Evolutionary conservation across 345 rosid genomes (phyloP), one percentile per base, ranked within the genome.

Genomic region (Schrenkiella parvula): DNA sequence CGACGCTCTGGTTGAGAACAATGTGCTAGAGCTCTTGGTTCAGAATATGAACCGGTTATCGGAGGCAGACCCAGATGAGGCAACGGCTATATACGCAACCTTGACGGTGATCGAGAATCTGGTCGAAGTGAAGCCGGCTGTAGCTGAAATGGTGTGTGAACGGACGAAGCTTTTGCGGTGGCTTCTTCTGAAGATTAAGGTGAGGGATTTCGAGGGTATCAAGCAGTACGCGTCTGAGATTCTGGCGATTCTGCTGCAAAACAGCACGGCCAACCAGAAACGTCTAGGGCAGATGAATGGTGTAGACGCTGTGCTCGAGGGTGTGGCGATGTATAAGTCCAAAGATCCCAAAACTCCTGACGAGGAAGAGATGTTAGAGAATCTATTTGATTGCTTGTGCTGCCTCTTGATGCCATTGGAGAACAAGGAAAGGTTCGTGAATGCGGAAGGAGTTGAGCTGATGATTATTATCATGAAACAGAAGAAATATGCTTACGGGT

Each of bases 391-490:
- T 80, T 81, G 84, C 14, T 68, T 93, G 83, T 93, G 99, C 66
- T 91, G 99, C 64, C 76, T 93, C 78, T 77, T 93, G 82, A 93
- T 93, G 99, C 99, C 99, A 0, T 77, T 91, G 78, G 97, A 93
- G 95, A 93, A 93, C 63, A 93, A 93, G 84, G 99, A 93, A 79
- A 89, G 93, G 85, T 93, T 93, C 73, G 83, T 93, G 26, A 93
- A 81, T 76, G 99, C 99, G 0, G 99, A 93, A 77, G 99, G 99
- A 8, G 99, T 93, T 42, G 99, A 93, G 85, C 71, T 93, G 80
- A 93, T 91, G 98, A 91, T 93, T 72, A 93, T 93, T 42, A 91
- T 93, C 14, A 93, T 89, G 96, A 93, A 93, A 82, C 98, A 93
- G 90, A 93, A 89, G 87, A 93, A 91, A 71, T 91, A 83, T 21